Evolutionary conservation across 1,284 basidiomycete species (phyloP).

Genomic region (Heimioporus retisporus): DNA sequence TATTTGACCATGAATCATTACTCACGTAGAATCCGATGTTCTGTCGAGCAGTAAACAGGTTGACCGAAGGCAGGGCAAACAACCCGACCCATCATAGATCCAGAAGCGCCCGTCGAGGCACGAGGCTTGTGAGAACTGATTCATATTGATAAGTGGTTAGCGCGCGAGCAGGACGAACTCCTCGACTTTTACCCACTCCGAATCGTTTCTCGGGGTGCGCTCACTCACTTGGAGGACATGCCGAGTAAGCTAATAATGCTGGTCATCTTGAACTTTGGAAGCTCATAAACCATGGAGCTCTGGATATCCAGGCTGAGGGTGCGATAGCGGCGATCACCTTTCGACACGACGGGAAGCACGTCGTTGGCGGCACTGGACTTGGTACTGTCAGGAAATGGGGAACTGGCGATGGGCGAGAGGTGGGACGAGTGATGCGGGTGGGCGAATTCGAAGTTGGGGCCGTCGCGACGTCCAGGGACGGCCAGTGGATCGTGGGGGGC

Average conservation of each 20-base stretch:
- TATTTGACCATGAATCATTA: no score
- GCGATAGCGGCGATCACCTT: conserved; percentile 11
- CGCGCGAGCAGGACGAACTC: no score
- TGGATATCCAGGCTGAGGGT: conserved; percentile 14
- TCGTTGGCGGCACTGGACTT: conserved; percentile 13
- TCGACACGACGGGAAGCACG: conserved; percentile 7
- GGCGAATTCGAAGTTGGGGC: conserved; percentile 11
- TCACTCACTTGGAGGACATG: background rate
- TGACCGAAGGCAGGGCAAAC: no score
- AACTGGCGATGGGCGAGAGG: conserved; percentile 8
- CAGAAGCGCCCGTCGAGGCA: background rate
- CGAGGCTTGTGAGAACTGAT: conserved; percentile 14
- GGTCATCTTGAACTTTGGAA: background rate
- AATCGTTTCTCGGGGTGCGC: background rate
- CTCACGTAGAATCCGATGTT: no score
- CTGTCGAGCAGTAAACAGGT: no score
- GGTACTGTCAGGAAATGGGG: conserved; percentile 12
- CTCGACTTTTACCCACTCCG: background rate
- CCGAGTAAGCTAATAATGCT: conserved; percentile 3
- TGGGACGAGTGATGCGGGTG: conserved; percentile 8
- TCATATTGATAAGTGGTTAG: background rate
- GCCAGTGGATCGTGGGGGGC: conserved; percentile 12
- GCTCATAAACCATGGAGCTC: background rate
- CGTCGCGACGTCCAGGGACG: conserved; percentile 4
- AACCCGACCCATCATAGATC: no score